phyloP scores from a whole-genome alignment of 306 rosid genomes.

The Medicago ruthenica region DNA sequence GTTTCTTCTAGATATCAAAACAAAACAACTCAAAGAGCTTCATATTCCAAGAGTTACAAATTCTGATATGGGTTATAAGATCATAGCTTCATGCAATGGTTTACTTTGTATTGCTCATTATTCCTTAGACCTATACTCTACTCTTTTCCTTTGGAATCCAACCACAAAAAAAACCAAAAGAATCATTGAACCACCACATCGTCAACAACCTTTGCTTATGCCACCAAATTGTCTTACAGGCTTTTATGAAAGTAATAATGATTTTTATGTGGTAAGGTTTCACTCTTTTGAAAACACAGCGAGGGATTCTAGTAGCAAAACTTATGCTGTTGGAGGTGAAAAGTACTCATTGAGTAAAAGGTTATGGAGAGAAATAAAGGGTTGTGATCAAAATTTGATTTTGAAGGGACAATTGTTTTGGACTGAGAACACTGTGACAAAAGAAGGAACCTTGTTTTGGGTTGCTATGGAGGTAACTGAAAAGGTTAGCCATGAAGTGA shows the following conservation, averaged over 20 bases:
- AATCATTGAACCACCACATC: constrained; percentile 11
- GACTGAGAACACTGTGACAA: constrained; percentile 41
- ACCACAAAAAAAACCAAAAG: constrained; percentile 33
- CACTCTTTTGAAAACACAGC: constrained; percentile 28
- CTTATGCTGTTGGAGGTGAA: constrained; percentile 23
- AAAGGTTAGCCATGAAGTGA: constrained; percentile 22
- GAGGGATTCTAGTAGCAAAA: neutral
- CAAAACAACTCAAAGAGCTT: constrained; percentile 22
- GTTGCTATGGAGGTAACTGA: constrained; percentile 42
- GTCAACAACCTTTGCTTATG: constrained; percentile 13
- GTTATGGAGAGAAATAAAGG: constrained; percentile 42
- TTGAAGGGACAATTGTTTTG: constrained; percentile 44
- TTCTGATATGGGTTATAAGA: constrained; percentile 45
- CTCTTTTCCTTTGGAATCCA: constrained; percentile 46
- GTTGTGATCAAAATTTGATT: constrained; percentile 5
- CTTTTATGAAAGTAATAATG: neutral
- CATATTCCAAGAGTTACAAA: constrained; percentile 39
- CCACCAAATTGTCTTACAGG: constrained; percentile 52
- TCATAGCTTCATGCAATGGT: constrained; percentile 46
- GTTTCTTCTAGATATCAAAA: constrained; percentile 30
- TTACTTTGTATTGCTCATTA: constrained; percentile 40
- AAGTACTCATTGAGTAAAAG: constrained; percentile 18
- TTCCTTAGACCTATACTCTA: constrained; percentile 31
- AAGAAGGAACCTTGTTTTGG: constrained; percentile 39
- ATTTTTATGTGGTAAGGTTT: constrained; percentile 40